These are phyloP conservation scores for Trichoderma gamsii DNA, from an alignment of 495 filamentous ascomycete species.

Conservation along the genomic window DNA sequence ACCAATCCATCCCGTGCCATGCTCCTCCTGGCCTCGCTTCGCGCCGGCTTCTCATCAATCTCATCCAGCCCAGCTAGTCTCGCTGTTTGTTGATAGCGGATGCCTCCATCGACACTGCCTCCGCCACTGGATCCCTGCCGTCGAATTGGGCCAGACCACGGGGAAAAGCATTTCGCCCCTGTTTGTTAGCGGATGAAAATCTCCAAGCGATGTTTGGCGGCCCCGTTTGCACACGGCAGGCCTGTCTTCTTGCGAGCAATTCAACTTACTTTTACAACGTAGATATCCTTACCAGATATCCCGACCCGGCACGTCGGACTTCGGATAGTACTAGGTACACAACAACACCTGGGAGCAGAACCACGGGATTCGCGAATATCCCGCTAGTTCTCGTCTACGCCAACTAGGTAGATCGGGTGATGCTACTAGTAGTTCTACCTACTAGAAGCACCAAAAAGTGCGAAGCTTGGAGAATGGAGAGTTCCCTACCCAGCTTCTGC, in stretches of 20 bases:
- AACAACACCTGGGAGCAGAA: too few relatives aligned
- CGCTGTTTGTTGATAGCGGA: not conserved
- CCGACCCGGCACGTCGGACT: not conserved
- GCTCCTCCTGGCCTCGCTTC: not conserved
- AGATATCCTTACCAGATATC: not conserved
- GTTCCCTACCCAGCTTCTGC: too few relatives aligned
- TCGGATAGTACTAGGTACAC: too few relatives aligned
- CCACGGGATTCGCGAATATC: too few relatives aligned
- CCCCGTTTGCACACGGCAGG: not conserved
- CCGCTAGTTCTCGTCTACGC: too few relatives aligned
- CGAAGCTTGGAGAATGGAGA: too few relatives aligned
- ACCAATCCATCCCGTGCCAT: not conserved
- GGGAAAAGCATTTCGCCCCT: not conserved
- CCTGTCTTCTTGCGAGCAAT: not conserved
- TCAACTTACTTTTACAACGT: not conserved
- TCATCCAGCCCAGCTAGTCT: not conserved
- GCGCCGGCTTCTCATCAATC: not conserved
- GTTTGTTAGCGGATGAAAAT: not conserved
- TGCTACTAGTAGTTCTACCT: too few relatives aligned
- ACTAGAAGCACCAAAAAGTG: too few relatives aligned
- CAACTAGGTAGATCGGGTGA: too few relatives aligned
- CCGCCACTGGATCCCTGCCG: not conserved
- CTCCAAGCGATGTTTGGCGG: constrained; percentile 1
- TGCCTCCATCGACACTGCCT: not conserved
- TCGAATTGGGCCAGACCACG: not conserved